Evolutionary conservation across 208 protist species (phyloP), one percentile per base, ranked within the genome.

Genomic region (Acanthamoeba divionensis): DNA sequence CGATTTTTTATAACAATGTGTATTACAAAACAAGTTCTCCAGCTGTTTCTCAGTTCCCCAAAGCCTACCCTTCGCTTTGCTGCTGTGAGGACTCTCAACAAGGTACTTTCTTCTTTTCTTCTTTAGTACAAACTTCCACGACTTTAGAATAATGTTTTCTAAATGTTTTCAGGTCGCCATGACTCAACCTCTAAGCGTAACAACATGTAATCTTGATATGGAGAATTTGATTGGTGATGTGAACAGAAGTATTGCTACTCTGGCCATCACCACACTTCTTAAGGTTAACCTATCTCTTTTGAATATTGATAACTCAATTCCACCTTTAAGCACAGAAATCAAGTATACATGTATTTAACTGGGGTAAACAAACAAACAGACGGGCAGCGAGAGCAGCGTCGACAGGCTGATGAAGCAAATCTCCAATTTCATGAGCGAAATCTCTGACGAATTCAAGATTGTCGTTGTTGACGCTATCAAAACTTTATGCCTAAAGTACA

Each of bases 261-360:
- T 99, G 13, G 98, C 98, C 66, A 98, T 99, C 92, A 99, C 98
- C 0, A 98, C 98, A 26, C 93, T 99, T 26, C 95, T 99, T 71
- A 99, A 98, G 93, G 85, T 93, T 31, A 83, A n/a, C n/a, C n/a
- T n/a, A 60, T 60, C 18, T 60, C n/a, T 60, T 60, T n/a, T 24
- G n/a, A 60, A 24, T 60, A n/a, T 18, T 18, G 52, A 60, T 60
- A 24, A 24, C 52, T 24, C 52, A 18, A 24, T 60, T 60, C 52
- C n/a, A 24, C 52, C n/a, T 60, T n/a, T 60, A 24, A 18, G 18
- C 18, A n/a, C 18, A 60, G 18, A 18, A 24, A 24, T 60, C n/a
- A 60, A 60, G 18, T 24, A 60, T 60, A 60, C 15, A 73, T 73
- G 41, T 6, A 60, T 90, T 21, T 90, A 15, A 62, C 24, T 75